Conservation (phyloP, 441 rosid genomes). For the Gossypium gossypioides region DNA sequence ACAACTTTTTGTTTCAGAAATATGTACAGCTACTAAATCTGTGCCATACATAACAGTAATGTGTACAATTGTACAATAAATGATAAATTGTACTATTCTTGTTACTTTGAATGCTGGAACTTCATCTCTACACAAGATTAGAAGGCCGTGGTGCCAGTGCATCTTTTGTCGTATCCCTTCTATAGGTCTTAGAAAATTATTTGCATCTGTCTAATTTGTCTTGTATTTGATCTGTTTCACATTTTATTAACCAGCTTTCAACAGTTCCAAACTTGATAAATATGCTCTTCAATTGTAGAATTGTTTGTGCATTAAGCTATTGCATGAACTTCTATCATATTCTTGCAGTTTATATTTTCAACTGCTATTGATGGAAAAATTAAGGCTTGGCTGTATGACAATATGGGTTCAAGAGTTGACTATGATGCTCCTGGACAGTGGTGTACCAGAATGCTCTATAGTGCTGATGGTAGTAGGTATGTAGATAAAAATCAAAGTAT, state of each 20-base stretch:
- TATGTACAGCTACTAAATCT: background rate
- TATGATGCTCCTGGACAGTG: constrained; percentile 35
- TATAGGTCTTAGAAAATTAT: background rate
- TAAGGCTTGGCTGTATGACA: constrained; percentile 40
- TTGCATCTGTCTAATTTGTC: background rate
- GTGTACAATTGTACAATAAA: background rate
- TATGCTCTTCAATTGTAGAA: background rate
- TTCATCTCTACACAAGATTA: background rate
- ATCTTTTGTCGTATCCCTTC: background rate
- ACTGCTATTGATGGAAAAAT: constrained; percentile 35
- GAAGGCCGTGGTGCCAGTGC: background rate
- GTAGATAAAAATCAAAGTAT: background rate
- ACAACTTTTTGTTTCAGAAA: background rate
- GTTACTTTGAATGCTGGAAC: background rate
- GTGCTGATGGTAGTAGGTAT: constrained; percentile 36
- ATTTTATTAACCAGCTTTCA: background rate
- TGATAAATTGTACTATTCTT: background rate
- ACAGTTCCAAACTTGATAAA: background rate
- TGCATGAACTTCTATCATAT: background rate
- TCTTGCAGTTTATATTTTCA: constrained; percentile 31
- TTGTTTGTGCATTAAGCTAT: background rate
- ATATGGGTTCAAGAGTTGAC: constrained; percentile 33
- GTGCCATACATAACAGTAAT: background rate
- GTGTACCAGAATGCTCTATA: constrained; percentile 34
- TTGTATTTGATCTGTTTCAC: background rate